Percentiles rank a stretch among this genome's conserved stretches.
Conservation (phyloP, 208 protist species). For the Leishmania gerbilli region DNA sequence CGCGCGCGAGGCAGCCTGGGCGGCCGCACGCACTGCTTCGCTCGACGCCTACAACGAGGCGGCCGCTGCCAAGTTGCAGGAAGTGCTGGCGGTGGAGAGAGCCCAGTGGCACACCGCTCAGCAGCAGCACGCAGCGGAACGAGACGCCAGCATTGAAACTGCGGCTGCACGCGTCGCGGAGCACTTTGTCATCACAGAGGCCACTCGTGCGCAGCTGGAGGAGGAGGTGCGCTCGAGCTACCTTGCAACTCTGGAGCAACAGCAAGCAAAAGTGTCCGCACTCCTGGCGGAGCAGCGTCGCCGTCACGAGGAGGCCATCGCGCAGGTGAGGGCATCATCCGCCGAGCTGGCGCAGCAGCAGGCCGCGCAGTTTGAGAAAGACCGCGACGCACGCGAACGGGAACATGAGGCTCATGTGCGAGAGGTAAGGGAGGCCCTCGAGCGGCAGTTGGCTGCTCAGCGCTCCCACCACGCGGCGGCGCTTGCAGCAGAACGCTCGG, state of each 20-base stretch:
- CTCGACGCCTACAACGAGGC: slow-evolving; percentile 19
- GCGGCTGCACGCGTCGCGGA: not conserved
- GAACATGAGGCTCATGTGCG: slow-evolving; percentile 4
- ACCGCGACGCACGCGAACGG: slow-evolving; percentile 3
- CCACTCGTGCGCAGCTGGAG: slow-evolving; percentile 10
- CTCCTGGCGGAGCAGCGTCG: slow-evolving; percentile 18
- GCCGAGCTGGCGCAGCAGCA: not conserved
- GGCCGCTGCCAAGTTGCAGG: slow-evolving; percentile 9
- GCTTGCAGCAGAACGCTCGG: slow-evolving; percentile 3
- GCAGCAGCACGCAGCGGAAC: not conserved
- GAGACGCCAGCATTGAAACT: slow-evolving; percentile 5
- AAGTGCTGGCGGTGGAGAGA: slow-evolving; percentile 11
- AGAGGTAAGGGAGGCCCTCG: slow-evolving; percentile 8
- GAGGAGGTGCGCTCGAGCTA: slow-evolving; percentile 16
- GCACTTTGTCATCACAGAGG: slow-evolving; percentile 4
- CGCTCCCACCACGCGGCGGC: slow-evolving; percentile 7
- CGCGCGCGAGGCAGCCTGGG: slow-evolving; percentile 19
- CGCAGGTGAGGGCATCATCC: slow-evolving; percentile 1
- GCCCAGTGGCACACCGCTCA: not conserved
- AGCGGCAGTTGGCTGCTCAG: slow-evolving; percentile 7
- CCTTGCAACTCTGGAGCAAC: slow-evolving; percentile 11
- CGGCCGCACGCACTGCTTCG: slow-evolving; percentile 12
- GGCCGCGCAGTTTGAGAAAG: not conserved
- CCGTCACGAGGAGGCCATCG: slow-evolving; percentile 10
- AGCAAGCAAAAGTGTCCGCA: slow-evolving; percentile 10